Conservation (phyloP, 768 basidiomycete species). For the Phaffia australis region DNA sequence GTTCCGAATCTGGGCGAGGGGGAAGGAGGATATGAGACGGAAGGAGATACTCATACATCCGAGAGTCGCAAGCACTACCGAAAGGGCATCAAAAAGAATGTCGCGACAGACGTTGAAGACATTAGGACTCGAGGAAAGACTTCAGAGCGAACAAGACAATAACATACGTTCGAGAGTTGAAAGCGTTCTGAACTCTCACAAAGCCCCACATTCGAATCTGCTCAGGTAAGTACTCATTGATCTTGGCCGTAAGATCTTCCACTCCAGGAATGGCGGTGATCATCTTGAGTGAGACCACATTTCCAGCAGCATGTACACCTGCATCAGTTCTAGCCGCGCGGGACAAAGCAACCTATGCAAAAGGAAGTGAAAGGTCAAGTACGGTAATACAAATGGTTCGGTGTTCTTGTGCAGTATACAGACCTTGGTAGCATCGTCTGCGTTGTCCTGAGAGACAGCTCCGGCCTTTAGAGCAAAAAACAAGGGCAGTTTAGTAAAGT, state of each 20-base stretch:
- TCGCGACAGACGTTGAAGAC: not conserved
- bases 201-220: conserved; percentile 89
- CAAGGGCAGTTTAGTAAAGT: not conserved
- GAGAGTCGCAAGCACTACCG: conserved; percentile 76
- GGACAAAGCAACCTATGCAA: conserved; percentile 58
- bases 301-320: conserved; percentile 93
- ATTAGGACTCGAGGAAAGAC: not conserved
- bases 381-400: not conserved
- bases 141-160: not conserved
- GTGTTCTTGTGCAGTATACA: conserved; percentile 9
- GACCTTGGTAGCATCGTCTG: conserved; percentile 79
- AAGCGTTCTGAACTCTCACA: conserved; percentile 46
- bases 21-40: conserved; percentile 87
- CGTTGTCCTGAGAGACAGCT: conserved; percentile 88
- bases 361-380: not conserved
- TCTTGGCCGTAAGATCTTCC: conserved; percentile 54
- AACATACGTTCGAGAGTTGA: conserved; percentile 40
- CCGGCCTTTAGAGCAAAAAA: conserved; percentile 45
- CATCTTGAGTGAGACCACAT: conserved; percentile 76
- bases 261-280: conserved; percentile 65
- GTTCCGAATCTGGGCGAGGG: conserved; percentile 63
- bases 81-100: not conserved
- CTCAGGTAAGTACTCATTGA: conserved; percentile 81
- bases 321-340: conserved; percentile 93
- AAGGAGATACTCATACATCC: conserved; percentile 95